Percentiles rank a stretch among this genome's conserved stretches.
phyloP scores from a whole-genome alignment of 768 basidiomycete genomes.

The Psilocybe azurescens region DNA sequence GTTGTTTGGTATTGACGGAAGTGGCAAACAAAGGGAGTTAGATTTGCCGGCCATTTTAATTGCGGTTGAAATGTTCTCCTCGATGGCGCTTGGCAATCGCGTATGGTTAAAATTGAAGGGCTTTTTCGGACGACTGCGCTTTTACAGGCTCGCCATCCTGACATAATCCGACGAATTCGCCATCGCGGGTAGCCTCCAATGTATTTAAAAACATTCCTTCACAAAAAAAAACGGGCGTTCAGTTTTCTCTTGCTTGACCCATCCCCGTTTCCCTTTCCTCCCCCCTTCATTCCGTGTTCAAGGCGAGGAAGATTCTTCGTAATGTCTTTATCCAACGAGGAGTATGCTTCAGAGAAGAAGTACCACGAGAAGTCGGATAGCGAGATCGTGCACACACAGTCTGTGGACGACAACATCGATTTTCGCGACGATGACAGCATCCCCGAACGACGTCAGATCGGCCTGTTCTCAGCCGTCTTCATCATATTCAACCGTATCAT shows the following conservation, averaged over 20 bases:
- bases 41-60: not conserved
- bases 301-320: not conserved
- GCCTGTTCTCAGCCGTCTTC: slow-evolving; percentile 40
- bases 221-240: not conserved
- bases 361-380: not conserved
- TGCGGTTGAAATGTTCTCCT: not conserved
- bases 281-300: not conserved
- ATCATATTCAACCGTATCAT: slow-evolving; percentile 50
- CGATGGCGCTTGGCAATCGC: not conserved
- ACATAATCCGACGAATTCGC: not conserved
- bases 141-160: not conserved
- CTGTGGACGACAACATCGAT: slow-evolving; percentile 2
- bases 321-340: not conserved
- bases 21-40: not conserved
- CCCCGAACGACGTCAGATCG: slow-evolving; percentile 21
- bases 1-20: not conserved
- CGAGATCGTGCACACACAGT: not conserved
- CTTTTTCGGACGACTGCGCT: not conserved
- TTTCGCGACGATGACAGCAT: not conserved
- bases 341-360: not conserved
- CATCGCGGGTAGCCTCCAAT: not conserved
- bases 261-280: not conserved
- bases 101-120: not conserved
- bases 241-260: not conserved
- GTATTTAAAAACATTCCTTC: not conserved